Percentiles rank a stretch among this genome's conserved stretches.
Conservation (phyloP, 371 early-diverging fungal genomes). For the Syncephalastrum sp. region DNA sequence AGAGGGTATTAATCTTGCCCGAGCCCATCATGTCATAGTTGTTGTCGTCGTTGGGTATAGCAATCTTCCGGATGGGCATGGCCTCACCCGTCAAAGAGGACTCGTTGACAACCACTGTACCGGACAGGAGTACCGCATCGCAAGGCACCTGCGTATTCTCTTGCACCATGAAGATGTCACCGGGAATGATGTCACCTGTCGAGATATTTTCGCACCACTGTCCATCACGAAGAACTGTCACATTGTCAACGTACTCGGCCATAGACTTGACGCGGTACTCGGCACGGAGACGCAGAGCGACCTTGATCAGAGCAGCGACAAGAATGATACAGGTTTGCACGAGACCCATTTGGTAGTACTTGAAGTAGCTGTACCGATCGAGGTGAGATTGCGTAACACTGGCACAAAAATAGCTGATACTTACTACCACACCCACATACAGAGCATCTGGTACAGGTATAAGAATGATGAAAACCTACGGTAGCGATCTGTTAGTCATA, state of each 20-base stretch:
- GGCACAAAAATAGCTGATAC: constrained; percentile 11
- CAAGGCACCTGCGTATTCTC: constrained; percentile 45
- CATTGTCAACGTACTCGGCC: constrained; percentile 52
- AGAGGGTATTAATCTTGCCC: constrained; percentile 56
- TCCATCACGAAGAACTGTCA: constrained; percentile 58
- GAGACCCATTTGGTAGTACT: constrained; percentile 69
- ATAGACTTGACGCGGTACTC: constrained; percentile 60
- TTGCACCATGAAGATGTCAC: constrained; percentile 55
- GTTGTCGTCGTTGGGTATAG: constrained; percentile 50
- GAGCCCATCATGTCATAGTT: constrained; percentile 31
- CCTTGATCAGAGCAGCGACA: constrained; percentile 64
- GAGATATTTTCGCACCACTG: constrained; percentile 47
- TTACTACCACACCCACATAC: constrained; percentile 69
- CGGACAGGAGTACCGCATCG: constrained; percentile 69
- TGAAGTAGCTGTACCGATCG: constrained; percentile 42
- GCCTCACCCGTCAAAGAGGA: constrained; percentile 79
- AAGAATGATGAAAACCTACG: constrained; percentile 58
- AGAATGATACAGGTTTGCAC: constrained; percentile 69
- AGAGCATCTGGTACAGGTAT: constrained; percentile 75
- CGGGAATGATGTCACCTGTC: constrained; percentile 60
- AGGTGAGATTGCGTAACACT: neutral
- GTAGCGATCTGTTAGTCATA: neutral
- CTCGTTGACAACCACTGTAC: constrained; percentile 79
- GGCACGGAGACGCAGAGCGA: constrained; percentile 52
- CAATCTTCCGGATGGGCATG: constrained; percentile 79